phyloP scores from a whole-genome alignment of 2,329 filamentous ascomycete genomes.

The Emergomyces orientalis region DNA sequence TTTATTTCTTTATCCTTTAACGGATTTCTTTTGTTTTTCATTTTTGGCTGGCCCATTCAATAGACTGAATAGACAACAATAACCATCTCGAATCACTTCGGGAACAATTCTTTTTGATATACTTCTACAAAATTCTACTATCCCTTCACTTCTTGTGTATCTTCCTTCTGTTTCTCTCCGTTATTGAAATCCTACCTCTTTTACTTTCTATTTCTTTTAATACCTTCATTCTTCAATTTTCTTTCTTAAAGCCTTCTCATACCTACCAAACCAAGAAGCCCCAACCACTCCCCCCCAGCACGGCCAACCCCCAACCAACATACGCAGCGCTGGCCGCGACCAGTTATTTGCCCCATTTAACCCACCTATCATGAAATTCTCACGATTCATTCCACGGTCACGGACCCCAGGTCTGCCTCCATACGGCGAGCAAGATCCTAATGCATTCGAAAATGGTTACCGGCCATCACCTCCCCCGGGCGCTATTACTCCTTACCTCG shows the following conservation, averaged over 20 bases:
- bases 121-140: conserved; percentile 8
- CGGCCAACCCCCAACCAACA: not conserved
- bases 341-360: not conserved
- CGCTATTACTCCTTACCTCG: conserved; percentile 81
- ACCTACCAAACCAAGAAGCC: not conserved
- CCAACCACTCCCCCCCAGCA: not conserved
- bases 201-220: conserved; percentile 13
- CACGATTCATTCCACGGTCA: conserved; percentile 22
- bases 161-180: conserved; percentile 13
- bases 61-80: conserved; percentile 9
- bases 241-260: not conserved
- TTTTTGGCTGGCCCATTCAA: conserved; percentile 3
- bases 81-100: conserved; percentile 6
- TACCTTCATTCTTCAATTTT: conserved; percentile 18
- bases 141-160: conserved; percentile 12
- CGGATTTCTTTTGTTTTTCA: conserved; percentile 8
- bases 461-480: conserved; percentile 53
- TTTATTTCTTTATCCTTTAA: not conserved
- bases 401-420: conserved; percentile 34
- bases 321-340: conserved; percentile 10
- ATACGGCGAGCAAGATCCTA: conserved; percentile 33
- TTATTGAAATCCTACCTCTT: conserved; percentile 9
- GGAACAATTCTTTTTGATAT: conserved; percentile 9
- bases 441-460: conserved; percentile 38
- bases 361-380: conserved; percentile 25